Conservation (phyloP, 345 rosid species). For the Syzygium oleosum region DNA sequence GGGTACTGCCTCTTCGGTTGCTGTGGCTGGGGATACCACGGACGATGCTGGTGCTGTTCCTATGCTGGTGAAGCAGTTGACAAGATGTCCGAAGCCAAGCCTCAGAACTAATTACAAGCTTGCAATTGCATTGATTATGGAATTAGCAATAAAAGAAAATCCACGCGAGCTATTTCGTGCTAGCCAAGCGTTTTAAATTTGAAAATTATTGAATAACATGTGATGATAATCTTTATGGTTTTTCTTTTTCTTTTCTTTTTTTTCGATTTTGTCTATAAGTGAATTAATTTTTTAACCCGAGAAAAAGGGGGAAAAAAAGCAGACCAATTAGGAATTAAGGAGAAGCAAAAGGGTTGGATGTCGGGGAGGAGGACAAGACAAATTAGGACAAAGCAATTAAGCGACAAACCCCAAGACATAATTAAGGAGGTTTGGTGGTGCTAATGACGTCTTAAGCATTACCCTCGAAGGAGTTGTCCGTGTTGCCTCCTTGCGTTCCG, state of each 20-base stretch:
- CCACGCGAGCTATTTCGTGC: too few relatives aligned
- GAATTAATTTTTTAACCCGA: background rate
- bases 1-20: background rate
- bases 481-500: background rate
- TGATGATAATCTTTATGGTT: background rate
- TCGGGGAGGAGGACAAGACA: background rate
- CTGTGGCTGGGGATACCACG: constrained; percentile 2
- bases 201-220: background rate
- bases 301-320: too few relatives aligned
- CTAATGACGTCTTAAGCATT: background rate
- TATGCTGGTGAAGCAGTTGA: background rate
- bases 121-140: background rate
- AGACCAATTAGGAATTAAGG: background rate
- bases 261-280: background rate
- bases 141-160: background rate
- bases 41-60: constrained; percentile 9
- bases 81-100: background rate
- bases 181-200: background rate
- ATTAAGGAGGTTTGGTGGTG: background rate
- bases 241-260: background rate
- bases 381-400: background rate
- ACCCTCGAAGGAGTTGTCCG: background rate
- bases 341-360: background rate
- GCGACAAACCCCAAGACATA: background rate
- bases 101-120: background rate